Percentiles rank a stretch among this genome's conserved stretches.
Evolutionary conservation across 148 eudicot genomes (phyloP).

Genomic region (Polygonum maritimum): DNA sequence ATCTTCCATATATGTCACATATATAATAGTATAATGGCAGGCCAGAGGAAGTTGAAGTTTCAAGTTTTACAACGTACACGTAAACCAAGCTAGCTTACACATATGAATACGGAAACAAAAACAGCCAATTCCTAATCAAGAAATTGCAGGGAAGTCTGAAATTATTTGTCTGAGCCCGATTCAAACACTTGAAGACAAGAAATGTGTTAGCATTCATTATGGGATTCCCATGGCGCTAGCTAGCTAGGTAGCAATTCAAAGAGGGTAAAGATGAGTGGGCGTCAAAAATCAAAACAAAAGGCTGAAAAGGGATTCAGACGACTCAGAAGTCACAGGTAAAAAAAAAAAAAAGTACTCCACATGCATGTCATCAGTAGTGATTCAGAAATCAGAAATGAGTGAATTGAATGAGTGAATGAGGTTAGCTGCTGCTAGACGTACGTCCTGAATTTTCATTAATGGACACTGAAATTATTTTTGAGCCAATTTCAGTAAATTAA

Average conservation of each 20-base stretch:
- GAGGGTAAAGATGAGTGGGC: background rate
- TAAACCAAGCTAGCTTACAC: background rate
- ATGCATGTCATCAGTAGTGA: background rate
- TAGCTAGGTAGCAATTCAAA: background rate
- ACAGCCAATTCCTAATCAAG: background rate
- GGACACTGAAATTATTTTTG: background rate
- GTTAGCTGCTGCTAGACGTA: background rate
- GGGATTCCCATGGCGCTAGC: slow-evolving; percentile 2
- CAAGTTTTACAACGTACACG: background rate
- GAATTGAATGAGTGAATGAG: background rate
- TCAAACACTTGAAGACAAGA: background rate
- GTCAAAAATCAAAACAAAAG: slow-evolving; percentile 6
- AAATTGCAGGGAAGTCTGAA: background rate
- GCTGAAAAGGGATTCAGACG: slow-evolving; percentile 4
- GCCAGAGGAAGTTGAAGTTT: too few species aligned
- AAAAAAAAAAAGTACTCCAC: background rate
- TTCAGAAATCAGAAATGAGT: background rate
- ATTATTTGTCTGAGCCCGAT: background rate
- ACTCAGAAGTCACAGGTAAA: background rate
- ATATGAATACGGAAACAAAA: background rate
- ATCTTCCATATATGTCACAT: too few species aligned
- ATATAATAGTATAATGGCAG: too few species aligned
- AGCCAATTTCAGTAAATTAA: background rate
- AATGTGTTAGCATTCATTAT: background rate
- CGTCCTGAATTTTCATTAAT: too few species aligned